Conservation (phyloP, 2,329 filamentous ascomycete species). For the Exophiala bonariae region DNA sequence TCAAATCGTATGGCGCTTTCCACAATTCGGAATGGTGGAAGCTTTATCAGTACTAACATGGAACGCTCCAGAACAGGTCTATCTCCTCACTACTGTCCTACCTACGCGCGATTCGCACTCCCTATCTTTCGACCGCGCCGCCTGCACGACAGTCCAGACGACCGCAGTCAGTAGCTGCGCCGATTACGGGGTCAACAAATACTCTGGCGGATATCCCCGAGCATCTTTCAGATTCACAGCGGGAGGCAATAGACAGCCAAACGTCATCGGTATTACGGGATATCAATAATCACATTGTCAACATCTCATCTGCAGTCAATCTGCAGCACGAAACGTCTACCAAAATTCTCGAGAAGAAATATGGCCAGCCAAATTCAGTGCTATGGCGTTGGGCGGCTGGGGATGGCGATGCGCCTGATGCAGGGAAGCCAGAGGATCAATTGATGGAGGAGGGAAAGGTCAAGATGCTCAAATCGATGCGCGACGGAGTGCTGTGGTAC, state of each 20-base stretch:
- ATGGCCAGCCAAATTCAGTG: conserved; percentile 53
- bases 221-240: conserved; percentile 74
- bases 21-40: neutral
- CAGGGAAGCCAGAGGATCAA: conserved; percentile 65
- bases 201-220: conserved; percentile 36
- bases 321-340: conserved; percentile 75
- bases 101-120: conserved; percentile 78
- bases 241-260: conserved; percentile 83
- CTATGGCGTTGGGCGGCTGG: conserved; percentile 68
- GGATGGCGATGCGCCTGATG: conserved; percentile 44
- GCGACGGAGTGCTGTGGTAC: conserved; percentile 83
- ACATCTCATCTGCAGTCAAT: conserved; percentile 78
- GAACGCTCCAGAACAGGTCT: conserved; percentile 68
- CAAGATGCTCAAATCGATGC: conserved; percentile 66
- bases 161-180: conserved; percentile 30
- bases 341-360: conserved; percentile 71
- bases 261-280: conserved; percentile 83
- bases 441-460: conserved; percentile 68
- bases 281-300: conserved; percentile 76
- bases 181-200: conserved; percentile 38
- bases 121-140: conserved; percentile 78
- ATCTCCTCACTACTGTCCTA: conserved; percentile 78
- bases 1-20: conserved; percentile 67
- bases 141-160: conserved; percentile 43
- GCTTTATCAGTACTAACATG: conserved; percentile 28